These are phyloP conservation scores for Blastosporella zonata DNA, from an alignment of 1,284 basidiomycete genomes.

Conservation along the genomic window DNA sequence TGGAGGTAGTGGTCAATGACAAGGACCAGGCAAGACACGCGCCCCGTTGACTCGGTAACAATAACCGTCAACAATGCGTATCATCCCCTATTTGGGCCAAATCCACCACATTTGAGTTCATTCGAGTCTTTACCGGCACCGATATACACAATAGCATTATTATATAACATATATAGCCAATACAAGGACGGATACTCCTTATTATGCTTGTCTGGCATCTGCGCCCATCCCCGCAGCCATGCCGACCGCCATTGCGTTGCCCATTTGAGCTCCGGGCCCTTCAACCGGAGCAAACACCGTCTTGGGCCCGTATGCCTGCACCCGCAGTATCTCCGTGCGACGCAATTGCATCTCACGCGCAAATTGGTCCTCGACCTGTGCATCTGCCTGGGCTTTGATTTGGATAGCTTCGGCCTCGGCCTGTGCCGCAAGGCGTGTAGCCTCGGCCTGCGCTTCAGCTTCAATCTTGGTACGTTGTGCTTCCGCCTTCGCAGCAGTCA, in stretches of 20 bases:
- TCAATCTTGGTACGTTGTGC: conserved; percentile 69
- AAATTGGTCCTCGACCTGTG: conserved; percentile 57
- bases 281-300: conserved; percentile 72
- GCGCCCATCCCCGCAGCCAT: conserved; percentile 65
- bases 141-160: neutral
- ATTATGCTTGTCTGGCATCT: conserved; percentile 24
- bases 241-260: conserved; percentile 56
- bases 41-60: conserved; percentile 33
- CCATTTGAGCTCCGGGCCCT: conserved; percentile 52
- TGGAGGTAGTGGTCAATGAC: conserved; percentile 33
- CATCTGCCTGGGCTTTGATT: conserved; percentile 62
- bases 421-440: conserved; percentile 65
- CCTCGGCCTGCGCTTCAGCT: conserved; percentile 70
- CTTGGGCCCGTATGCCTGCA: conserved; percentile 64
- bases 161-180: neutral
- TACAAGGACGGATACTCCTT: no score
- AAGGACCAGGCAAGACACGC: conserved; percentile 33
- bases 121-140: conserved; percentile 8
- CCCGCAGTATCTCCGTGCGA: conserved; percentile 59
- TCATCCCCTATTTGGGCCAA: conserved; percentile 10
- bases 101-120: neutral
- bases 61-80: conserved; percentile 38
- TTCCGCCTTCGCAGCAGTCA: conserved; percentile 71
- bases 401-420: conserved; percentile 71
- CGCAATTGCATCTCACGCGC: conserved; percentile 73